These are phyloP conservation scores for Areca catechu DNA, from an alignment of 176 grass and related monocot genomes.

Conservation along the genomic window DNA sequence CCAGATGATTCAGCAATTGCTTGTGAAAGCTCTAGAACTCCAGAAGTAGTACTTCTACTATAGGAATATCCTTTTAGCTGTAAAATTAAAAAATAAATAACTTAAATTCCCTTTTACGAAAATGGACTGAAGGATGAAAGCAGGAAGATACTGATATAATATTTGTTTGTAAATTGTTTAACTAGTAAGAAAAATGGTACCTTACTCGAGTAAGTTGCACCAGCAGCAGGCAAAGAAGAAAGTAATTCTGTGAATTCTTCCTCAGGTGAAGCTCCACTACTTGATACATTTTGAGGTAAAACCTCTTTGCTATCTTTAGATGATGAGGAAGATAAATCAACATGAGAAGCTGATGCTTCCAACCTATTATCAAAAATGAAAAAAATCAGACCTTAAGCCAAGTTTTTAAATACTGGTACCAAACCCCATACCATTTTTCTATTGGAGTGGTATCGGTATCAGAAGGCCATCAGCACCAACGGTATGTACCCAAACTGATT, in stretches of 20 bases:
- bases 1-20: constrained; percentile 74
- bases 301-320: constrained; percentile 23
- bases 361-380: constrained; percentile 40
- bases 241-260: constrained; percentile 14
- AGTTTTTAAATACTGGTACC: no score
- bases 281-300: constrained; percentile 27
- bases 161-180: background rate
- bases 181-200: constrained; percentile 14
- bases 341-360: constrained; percentile 54
- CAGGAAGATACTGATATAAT: no score
- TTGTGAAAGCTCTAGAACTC: constrained; percentile 56
- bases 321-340: constrained; percentile 51
- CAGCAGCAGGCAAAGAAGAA: constrained; percentile 11
- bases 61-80: constrained; percentile 36
- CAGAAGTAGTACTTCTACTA: constrained; percentile 10
- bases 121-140: no score
- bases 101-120: no score
- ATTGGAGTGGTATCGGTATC: no score
- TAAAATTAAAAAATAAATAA: constrained; percentile 8
- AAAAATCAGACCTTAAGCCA: constrained; percentile 6
- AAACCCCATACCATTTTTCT: no score
- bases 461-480: no score
- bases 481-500: no score
- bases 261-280: constrained; percentile 21
- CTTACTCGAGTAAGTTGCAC: constrained; percentile 17